Percentiles rank a stretch among this genome's conserved stretches.
phyloP scores from a whole-genome alignment of 1,284 basidiomycete species.

The Inonotus hispidus region DNA sequence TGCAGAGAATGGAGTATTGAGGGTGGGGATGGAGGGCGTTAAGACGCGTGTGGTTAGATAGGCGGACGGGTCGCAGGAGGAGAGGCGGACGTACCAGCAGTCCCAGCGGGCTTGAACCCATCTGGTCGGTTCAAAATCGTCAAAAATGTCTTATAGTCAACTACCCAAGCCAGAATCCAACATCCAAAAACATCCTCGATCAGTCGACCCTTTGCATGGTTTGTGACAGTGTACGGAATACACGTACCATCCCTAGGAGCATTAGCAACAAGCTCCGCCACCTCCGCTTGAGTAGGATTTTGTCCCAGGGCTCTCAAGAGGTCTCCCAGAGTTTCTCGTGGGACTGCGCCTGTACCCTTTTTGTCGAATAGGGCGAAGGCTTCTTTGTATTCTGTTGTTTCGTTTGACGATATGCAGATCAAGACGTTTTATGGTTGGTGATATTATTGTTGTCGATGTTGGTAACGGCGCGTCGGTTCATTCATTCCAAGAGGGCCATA shows the following conservation, averaged over 20 bases:
- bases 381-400: conserved; percentile 82
- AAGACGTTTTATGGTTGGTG: not conserved
- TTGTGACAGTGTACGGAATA: not conserved
- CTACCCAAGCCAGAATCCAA: conserved; percentile 34
- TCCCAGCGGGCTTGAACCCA: conserved; percentile 94
- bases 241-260: conserved; percentile 74
- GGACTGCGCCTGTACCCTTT: conserved; percentile 86
- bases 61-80: not conserved
- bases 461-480: not conserved
- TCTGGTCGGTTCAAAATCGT: conserved; percentile 92
- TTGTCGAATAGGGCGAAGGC: conserved; percentile 99
- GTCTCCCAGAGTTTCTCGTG: conserved; percentile 89
- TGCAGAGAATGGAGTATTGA: too few relatives aligned
- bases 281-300: conserved; percentile 97
- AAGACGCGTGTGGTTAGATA: not conserved
- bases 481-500: not conserved
- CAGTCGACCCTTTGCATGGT: too few relatives aligned
- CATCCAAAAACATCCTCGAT: not conserved
- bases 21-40: not conserved
- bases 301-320: conserved; percentile 92
- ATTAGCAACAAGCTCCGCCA: conserved; percentile 70
- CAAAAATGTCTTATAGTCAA: conserved; percentile 88
- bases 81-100: conserved; percentile 56
- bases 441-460: not conserved
- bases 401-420: not conserved